These are phyloP conservation scores for Neurospora africana DNA, from an alignment of 495 filamentous ascomycete genomes.

Conservation along the genomic window DNA sequence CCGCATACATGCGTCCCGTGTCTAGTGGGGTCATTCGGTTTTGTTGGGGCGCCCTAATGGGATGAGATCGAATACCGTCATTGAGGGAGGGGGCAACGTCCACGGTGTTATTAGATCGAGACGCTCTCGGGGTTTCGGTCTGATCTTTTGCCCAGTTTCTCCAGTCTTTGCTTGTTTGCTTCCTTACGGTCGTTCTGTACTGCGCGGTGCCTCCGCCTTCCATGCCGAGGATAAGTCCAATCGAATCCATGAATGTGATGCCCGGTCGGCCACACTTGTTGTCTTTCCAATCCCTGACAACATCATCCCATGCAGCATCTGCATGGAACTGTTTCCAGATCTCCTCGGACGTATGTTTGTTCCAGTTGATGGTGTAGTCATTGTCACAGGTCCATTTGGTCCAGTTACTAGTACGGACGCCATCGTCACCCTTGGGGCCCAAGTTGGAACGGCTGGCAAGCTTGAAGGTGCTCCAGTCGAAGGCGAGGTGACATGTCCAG, in stretches of 20 bases:
- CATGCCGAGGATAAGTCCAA: slow-evolving; percentile 41
- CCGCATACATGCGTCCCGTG: too few species aligned
- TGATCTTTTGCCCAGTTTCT: too few species aligned
- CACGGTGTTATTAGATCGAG: too few species aligned
- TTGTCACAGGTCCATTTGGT: slow-evolving; percentile 11
- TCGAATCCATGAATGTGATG: slow-evolving; percentile 57
- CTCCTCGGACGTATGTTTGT: not conserved
- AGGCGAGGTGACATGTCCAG: not conserved
- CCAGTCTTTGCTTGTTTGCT: too few species aligned
- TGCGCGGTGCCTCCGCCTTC: not conserved
- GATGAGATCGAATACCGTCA: too few species aligned
- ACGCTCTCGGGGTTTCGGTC: too few species aligned
- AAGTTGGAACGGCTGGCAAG: not conserved
- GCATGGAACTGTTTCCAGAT: slow-evolving; percentile 17
- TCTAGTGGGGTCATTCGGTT: too few species aligned
- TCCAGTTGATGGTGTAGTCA: not conserved
- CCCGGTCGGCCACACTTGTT: slow-evolving; percentile 21
- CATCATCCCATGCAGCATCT: slow-evolving; percentile 14
- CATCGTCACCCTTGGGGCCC: slow-evolving; percentile 1
- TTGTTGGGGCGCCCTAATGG: too few species aligned
- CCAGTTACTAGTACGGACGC: slow-evolving; percentile 9
- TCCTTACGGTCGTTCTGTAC: not conserved
- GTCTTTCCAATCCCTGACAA: slow-evolving; percentile 8
- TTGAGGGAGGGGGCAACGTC: too few species aligned
- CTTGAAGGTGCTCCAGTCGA: slow-evolving; percentile 5